phyloP scores from a whole-genome alignment of 352 stramenopile genomes.

The Pythium graminicola region DNA sequence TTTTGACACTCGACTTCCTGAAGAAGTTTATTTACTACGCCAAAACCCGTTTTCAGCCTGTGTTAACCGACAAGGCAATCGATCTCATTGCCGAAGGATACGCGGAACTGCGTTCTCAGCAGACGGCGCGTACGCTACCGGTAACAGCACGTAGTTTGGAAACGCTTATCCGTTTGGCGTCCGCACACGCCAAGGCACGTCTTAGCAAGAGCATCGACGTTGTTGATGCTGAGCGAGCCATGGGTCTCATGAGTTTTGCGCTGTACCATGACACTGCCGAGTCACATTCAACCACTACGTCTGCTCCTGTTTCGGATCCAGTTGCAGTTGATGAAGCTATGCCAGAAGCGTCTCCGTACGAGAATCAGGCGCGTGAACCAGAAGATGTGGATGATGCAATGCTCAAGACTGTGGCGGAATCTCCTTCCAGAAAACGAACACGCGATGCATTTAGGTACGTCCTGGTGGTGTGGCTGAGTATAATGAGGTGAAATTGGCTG shows the following conservation, averaged over 20 bases:
- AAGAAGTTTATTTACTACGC: conserved; percentile 99
- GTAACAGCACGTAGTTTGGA: conserved; percentile 98
- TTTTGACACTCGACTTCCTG: conserved; percentile 95
- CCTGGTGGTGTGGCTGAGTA: neutral
- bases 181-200: conserved; percentile 95
- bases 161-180: conserved; percentile 98
- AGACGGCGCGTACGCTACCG: conserved; percentile 89
- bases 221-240: conserved; percentile 84
- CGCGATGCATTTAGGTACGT: conserved; percentile 57
- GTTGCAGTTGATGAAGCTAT: conserved; percentile 14
- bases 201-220: conserved; percentile 86
- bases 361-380: conserved; percentile 15
- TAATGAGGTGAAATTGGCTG: neutral
- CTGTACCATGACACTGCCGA: conserved; percentile 94
- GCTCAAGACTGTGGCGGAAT: conserved; percentile 13
- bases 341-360: conserved; percentile 9
- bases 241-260: conserved; percentile 97
- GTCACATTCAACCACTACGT: conserved; percentile 13
- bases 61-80: conserved; percentile 77
- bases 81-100: conserved; percentile 97
- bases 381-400: conserved; percentile 16
- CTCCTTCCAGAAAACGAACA: conserved; percentile 59
- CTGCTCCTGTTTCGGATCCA: conserved; percentile 1
- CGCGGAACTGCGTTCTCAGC: conserved; percentile 94
- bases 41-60: conserved; percentile 90